phyloP scores from a whole-genome alignment of 23 red algal species.

The Chondrus crispus region DNA sequence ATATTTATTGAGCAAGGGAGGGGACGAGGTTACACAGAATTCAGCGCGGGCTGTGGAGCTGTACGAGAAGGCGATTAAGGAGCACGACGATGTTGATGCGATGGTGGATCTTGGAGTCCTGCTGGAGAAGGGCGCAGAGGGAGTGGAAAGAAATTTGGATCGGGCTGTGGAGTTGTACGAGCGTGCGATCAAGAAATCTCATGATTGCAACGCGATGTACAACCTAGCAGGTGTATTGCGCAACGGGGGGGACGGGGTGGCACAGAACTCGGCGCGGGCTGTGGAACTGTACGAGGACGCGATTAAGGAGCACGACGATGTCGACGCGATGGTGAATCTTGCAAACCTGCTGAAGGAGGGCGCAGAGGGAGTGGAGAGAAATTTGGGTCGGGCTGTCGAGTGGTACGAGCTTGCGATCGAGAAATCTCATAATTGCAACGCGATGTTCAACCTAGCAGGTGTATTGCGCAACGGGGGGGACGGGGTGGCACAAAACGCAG shows the following conservation, averaged over 20 bases:
- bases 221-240: conserved; percentile 9
- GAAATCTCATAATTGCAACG: neutral
- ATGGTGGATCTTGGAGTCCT: conserved; percentile 15
- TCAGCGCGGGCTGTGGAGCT: neutral
- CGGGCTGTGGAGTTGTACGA: conserved; percentile 17
- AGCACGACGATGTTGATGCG: neutral
- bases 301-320: neutral
- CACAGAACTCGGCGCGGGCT: neutral
- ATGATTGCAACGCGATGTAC: conserved; percentile 30
- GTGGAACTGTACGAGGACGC: conserved; percentile 29
- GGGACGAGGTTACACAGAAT: conserved; percentile 2
- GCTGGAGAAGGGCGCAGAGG: neutral
- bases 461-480: conserved; percentile 25
- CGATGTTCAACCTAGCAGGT: neutral
- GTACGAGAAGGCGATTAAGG: conserved; percentile 18
- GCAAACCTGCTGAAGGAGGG: conserved; percentile 22
- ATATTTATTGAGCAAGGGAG: neutral
- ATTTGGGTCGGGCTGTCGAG: conserved; percentile 10
- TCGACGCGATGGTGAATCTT: neutral
- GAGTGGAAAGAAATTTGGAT: neutral
- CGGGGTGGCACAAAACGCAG: neutral
- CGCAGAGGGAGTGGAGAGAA: neutral
- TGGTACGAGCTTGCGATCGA: conserved; percentile 41
- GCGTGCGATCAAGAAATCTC: conserved; percentile 23
- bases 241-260: neutral